Percentiles rank a stretch among this genome's conserved stretches.
Evolutionary conservation across 2,329 filamentous ascomycete species (phyloP).

Genomic region (Fusarium chaquense): DNA sequence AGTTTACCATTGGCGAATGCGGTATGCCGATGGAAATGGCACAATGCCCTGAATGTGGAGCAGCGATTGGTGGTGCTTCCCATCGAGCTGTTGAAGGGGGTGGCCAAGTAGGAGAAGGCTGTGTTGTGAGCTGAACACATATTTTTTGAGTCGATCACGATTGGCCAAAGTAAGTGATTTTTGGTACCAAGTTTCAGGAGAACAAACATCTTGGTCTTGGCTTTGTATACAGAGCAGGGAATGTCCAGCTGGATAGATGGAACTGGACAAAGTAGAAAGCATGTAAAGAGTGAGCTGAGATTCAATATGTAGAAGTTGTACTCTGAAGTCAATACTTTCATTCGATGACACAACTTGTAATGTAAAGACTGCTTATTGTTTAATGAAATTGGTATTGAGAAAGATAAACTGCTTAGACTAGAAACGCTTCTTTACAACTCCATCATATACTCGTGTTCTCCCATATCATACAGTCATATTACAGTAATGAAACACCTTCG

Average conservation of each 20-base stretch:
- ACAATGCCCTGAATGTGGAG: conserved; percentile 72
- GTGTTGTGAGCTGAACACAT: background rate
- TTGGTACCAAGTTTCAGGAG: background rate
- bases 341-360: background rate
- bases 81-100: background rate
- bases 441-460: conserved; percentile 12
- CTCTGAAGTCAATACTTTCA: background rate
- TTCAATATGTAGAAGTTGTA: background rate
- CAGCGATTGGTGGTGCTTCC: conserved; percentile 37
- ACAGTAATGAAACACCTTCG: background rate
- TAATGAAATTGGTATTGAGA: conserved; percentile 14
- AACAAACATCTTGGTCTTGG: background rate
- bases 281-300: background rate
- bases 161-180: background rate
- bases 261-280: background rate
- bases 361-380: background rate
- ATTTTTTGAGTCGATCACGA: background rate
- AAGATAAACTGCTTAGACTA: conserved; percentile 8
- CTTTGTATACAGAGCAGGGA: background rate
- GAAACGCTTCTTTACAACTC: conserved; percentile 3
- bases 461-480: conserved; percentile 26
- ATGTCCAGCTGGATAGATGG: background rate
- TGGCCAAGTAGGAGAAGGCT: background rate
- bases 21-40: conserved; percentile 73
- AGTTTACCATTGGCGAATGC: conserved; percentile 75